Conservation (phyloP, 441 rosid species). For the Euphorbia celastroides region DNA sequence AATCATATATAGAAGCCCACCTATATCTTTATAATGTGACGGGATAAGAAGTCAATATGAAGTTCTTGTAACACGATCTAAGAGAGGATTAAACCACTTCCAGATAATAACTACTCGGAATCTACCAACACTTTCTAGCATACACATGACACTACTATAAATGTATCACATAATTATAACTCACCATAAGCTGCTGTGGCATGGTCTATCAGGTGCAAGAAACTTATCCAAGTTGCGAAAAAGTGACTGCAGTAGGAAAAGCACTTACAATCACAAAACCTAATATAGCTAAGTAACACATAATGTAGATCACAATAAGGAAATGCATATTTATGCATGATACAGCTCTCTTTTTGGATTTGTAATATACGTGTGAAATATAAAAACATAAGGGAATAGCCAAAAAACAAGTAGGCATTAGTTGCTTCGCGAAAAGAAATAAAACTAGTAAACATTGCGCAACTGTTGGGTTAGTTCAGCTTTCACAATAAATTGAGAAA, state of each 20-base stretch:
- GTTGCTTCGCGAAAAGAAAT: not conserved
- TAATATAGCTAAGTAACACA: not conserved
- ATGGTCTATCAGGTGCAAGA: slow-evolving; percentile 75
- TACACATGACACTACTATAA: not conserved
- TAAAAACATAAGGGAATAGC: not conserved
- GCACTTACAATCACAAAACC: not conserved
- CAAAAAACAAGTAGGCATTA: not conserved
- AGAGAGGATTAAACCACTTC: not conserved
- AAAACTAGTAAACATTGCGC: not conserved
- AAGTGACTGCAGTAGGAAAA: slow-evolving; percentile 51
- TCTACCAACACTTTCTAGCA: not conserved
- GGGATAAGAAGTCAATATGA: not conserved
- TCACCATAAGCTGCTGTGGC: slow-evolving; percentile 87
- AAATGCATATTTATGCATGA: not conserved
- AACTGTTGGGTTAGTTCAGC: not conserved
- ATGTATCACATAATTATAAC: not conserved
- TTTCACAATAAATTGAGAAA: not conserved
- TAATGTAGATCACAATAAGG: not conserved
- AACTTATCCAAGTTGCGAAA: slow-evolving; percentile 67
- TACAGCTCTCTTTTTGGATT: not conserved
- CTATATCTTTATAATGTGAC: not conserved
- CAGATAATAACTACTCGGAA: not conserved
- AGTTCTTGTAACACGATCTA: not conserved
- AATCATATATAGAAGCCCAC: not conserved
- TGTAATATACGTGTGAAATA: not conserved